Evolutionary conservation across 2,329 filamentous ascomycete species (phyloP), one percentile per base, ranked within the genome.

Genomic region (Penicillium psychrosexuale): DNA sequence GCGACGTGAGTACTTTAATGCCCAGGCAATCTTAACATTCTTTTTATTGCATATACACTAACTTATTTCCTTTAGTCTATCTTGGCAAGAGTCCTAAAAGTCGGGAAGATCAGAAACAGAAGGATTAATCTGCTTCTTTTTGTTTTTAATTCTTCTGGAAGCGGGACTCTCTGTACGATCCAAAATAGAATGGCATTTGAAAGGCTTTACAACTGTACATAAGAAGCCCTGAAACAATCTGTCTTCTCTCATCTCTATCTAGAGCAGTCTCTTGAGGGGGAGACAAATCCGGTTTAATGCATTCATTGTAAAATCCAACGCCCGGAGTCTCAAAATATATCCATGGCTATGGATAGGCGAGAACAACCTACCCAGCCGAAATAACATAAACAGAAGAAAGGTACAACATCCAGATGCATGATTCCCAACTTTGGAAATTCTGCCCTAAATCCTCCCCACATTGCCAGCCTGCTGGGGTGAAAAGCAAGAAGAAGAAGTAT

Each of bases 1-100:
- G 43, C 57, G 69, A 37, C 57, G 69, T 72, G 31, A 63, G 69
- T 69, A 8, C 15, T 30, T 38, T 36, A 34, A 30, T 33, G 15
- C 51, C 49, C 39, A 8, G 15, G 4, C 4, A 12, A 17, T 30
- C 27, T 43, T n/a, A 24, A 7, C 37, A 7, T 27, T 33, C 4
- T 49, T 47, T 33, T 27, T 15, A 5, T 38, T 39, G 3, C 37
- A 37, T 31, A 40, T 2, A 48, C n/a, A 27, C 47, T 59, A 31
- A 57, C 31, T 15, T 27, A 36, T 28, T 15, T 30, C 8, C 27
- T 31, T 1, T 53, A 71, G 69, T 65, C 15, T 69, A 68, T 59
- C 64, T 61, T 15, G 52, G 64, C 42, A 62, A 68, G 51, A 59
- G 57, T 28, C 51, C 55, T 30, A 59, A 64, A 57, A 55, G 57